Conservation (phyloP, 2,329 filamentous ascomycete genomes). For the Phialemoniopsis sp. region DNA sequence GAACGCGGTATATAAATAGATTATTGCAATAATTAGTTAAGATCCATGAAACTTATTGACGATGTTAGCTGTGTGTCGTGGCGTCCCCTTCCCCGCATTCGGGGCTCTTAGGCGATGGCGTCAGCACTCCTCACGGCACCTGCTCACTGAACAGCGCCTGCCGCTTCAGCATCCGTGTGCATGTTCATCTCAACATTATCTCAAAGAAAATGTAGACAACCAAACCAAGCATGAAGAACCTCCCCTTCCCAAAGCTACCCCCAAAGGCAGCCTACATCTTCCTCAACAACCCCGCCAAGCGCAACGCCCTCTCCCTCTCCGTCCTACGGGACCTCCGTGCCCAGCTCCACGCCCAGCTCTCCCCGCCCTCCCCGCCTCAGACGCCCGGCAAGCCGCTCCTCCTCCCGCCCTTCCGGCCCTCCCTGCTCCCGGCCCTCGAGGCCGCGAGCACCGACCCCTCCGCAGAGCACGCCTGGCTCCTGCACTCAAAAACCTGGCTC, state of each 20-base stretch:
- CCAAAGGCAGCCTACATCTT: constrained; percentile 17
- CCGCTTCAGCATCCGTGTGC: too few relatives aligned
- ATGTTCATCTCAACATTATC: too few relatives aligned
- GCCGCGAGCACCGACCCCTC: neutral
- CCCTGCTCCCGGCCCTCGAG: constrained; percentile 10
- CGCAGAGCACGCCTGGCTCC: constrained; percentile 19
- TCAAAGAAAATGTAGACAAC: too few relatives aligned
- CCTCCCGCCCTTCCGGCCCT: constrained; percentile 20
- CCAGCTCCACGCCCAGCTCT: constrained; percentile 17
- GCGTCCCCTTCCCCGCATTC: too few relatives aligned
- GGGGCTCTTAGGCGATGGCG: too few relatives aligned
- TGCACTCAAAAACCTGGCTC: constrained; percentile 16
- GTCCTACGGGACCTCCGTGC: constrained; percentile 15
- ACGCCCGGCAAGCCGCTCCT: constrained; percentile 12
- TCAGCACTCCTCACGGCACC: too few relatives aligned
- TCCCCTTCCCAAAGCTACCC: constrained; percentile 15
- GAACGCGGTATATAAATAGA: too few relatives aligned
- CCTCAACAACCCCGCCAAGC: constrained; percentile 14
- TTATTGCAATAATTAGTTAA: too few relatives aligned
- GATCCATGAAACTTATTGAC: too few relatives aligned
- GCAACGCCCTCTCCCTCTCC: constrained; percentile 19
- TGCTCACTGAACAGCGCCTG: too few relatives aligned
- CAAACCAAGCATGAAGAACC: too few relatives aligned
- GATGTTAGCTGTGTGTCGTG: too few relatives aligned
- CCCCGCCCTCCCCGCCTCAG: constrained; percentile 13